Percentiles rank a stretch among this genome's conserved stretches.
phyloP scores from a whole-genome alignment of 1,139 yeast species.

The Saccharomyces hybrid region DNA sequence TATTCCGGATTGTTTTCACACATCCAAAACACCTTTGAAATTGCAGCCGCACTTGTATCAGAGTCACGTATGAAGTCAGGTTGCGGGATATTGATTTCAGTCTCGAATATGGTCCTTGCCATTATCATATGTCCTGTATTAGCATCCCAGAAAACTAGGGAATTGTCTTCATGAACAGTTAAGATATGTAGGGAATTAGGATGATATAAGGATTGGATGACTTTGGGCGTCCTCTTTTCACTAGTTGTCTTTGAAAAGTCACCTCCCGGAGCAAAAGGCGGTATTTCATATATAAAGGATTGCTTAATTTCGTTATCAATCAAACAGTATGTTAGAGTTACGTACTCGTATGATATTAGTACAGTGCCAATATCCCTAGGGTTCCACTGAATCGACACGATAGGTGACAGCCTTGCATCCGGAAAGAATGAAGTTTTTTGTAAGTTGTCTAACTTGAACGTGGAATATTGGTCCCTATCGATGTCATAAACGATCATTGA shows the following conservation, averaged over 20 bases:
- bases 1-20: slow-evolving; percentile 76
- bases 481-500: slow-evolving; percentile 69
- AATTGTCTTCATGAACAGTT: slow-evolving; percentile 73
- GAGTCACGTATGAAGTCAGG: slow-evolving; percentile 17
- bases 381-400: slow-evolving; percentile 63
- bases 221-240: slow-evolving; percentile 40
- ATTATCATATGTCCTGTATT: slow-evolving; percentile 63
- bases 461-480: slow-evolving; percentile 64
- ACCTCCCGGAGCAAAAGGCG: slow-evolving; percentile 59
- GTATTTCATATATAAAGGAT: slow-evolving; percentile 51
- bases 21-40: slow-evolving; percentile 50
- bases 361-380: slow-evolving; percentile 84
- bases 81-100: slow-evolving; percentile 52
- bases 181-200: slow-evolving; percentile 87
- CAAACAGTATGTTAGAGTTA: slow-evolving; percentile 65
- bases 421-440: slow-evolving; percentile 44
- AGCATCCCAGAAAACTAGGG: slow-evolving; percentile 89
- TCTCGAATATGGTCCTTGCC: slow-evolving; percentile 65
- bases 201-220: slow-evolving; percentile 68
- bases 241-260: slow-evolving; percentile 29
- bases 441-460: slow-evolving; percentile 61
- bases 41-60: slow-evolving; percentile 28
- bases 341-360: slow-evolving; percentile 62
- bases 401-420: slow-evolving; percentile 43
- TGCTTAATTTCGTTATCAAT: slow-evolving; percentile 51